Conservation (phyloP, 2,329 filamentous ascomycete genomes). For the Aureobasidium sp. region DNA sequence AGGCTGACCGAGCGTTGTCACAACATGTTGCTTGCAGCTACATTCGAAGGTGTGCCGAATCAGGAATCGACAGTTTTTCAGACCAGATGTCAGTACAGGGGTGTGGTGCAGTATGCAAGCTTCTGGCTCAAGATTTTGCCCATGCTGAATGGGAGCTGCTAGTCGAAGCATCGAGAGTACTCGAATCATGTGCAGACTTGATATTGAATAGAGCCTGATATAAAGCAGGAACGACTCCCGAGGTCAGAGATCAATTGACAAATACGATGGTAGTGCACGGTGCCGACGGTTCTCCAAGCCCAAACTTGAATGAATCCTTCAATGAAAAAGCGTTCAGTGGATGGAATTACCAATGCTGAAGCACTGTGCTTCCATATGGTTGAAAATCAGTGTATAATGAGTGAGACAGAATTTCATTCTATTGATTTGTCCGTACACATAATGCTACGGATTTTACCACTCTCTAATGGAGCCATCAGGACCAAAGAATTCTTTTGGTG, state of each 20-base stretch:
- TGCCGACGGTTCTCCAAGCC: no score
- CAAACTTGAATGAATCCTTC: no score
- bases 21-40: background rate
- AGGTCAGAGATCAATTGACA: no score
- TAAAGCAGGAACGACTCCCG: background rate
- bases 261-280: no score
- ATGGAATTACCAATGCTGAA: no score
- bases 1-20: background rate
- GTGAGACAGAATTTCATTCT: background rate
- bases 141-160: constrained; percentile 82
- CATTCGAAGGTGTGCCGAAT: background rate
- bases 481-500: constrained; percentile 59
- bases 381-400: no score
- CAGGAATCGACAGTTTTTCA: background rate
- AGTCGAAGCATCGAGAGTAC: constrained; percentile 70
- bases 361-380: no score
- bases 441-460: constrained; percentile 45
- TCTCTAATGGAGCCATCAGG: constrained; percentile 61
- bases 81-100: constrained; percentile 38
- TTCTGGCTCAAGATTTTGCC: constrained; percentile 72
- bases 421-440: background rate
- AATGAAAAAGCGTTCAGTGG: no score
- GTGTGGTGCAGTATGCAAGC: constrained; percentile 70
- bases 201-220: background rate
- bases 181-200: constrained; percentile 61